Evolutionary conservation across 2,329 filamentous ascomycete species (phyloP), one percentile per base, ranked within the genome.

Genomic region (Pseudogymnoascus sp.): DNA sequence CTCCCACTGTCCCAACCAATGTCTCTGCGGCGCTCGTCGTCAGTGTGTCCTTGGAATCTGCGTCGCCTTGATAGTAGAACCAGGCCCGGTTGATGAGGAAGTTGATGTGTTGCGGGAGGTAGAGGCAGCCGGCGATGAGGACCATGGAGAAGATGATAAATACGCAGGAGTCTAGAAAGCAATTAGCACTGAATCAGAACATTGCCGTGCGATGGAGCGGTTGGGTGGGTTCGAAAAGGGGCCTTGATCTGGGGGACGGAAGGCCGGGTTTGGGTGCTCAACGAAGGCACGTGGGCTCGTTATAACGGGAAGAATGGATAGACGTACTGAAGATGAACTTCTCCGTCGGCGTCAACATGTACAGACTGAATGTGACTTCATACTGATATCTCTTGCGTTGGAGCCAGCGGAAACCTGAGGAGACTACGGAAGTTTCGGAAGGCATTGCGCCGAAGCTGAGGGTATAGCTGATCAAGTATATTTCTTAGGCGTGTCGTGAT

Each of bases 341-440:
- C 81, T 99, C 95, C 62, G 89, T 92, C 1, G 92, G 89, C 38
- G 93, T 97, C 71, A 97, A 88, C 90, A 99, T 97, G 82, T 99
- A 97, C 26, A 97, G 84, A 66, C 90, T 89, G 77, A 96, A 95
- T 11, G 93, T 97, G 75, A 97, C 93, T 80, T 99, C 91, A 73
- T 96, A 90, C 79, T 96, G 91, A 81, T 97, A 97, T 75, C 93
- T 87, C 83, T 99, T 99, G 77, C 93, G 85, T 77, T 92, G 87
- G 69, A 97, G 82, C 91, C 93, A 97, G 68, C 90, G 84, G 71
- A 96, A 82, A 3, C 50, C 50, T 5, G 50, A 57, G 26, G 50
- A 57, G n/a, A 57, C 26, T 7, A 57, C n/a, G 17, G 50, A 57
- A 33, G 50, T 57, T 33, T 57, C 50, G 28, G 50, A 57, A 57